Conservation (phyloP, 1,284 basidiomycete species). For the Malassezia furfur region DNA sequence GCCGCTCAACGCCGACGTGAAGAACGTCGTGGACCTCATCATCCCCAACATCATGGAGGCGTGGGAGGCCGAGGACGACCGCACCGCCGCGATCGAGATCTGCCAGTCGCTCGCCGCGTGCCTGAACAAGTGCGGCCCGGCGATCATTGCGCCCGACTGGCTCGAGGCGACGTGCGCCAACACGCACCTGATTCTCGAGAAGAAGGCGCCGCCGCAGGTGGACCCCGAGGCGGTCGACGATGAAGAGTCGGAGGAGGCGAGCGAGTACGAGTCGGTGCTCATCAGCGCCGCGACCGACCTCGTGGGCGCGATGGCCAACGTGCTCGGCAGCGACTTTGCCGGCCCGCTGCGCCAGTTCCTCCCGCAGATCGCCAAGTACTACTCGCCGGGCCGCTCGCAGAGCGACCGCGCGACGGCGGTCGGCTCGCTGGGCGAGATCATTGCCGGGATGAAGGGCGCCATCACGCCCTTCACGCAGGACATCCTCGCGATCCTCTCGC, state of each 20-base stretch:
- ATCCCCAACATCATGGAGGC: constrained; percentile 72
- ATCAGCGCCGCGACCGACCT: constrained; percentile 90
- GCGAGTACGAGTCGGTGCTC: constrained; percentile 92
- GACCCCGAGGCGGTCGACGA: constrained; percentile 84
- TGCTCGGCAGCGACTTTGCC: constrained; percentile 75
- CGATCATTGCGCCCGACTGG: constrained; percentile 55
- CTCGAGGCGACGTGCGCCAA: constrained; percentile 53
- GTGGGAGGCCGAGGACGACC: constrained; percentile 92
- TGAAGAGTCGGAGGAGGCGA: constrained; percentile 60
- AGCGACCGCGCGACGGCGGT: constrained; percentile 88
- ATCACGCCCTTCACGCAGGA: constrained; percentile 73
- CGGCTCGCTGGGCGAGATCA: constrained; percentile 89
- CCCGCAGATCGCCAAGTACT: constrained; percentile 83
- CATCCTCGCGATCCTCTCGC: constrained; percentile 42
- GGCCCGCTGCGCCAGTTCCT: constrained; percentile 75
- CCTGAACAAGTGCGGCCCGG: constrained; percentile 79
- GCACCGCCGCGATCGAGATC: constrained; percentile 74
- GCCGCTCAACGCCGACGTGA: constrained; percentile 67
- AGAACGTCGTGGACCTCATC: constrained; percentile 68
- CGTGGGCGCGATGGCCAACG: constrained; percentile 77
- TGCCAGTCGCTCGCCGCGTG: constrained; percentile 81
- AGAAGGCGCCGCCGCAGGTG: constrained; percentile 65
- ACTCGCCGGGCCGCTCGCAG: constrained; percentile 70
- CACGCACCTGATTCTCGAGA: constrained; percentile 60
- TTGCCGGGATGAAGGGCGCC: constrained; percentile 76